Evolutionary conservation across 768 basidiomycete species (phyloP).

Genomic region (Antrodiella citrinella): DNA sequence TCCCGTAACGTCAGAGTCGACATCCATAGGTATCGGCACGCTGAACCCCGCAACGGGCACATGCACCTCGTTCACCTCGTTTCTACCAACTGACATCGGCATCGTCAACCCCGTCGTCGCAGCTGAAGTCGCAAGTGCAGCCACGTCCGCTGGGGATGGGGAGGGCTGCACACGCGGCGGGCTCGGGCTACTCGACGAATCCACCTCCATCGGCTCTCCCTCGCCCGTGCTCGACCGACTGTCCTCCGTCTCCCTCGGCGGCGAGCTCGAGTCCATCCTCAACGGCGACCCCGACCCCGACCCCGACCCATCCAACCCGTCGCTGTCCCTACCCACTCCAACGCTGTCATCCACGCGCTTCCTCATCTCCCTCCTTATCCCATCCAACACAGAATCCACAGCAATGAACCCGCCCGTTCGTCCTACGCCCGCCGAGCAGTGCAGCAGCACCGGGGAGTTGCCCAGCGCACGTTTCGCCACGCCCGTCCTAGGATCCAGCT

Average conservation of each 20-base stretch:
- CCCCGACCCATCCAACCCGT: conserved; percentile 5
- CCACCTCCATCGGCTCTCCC: not conserved
- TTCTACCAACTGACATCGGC: conserved; percentile 5
- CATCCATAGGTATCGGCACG: conserved; percentile 20
- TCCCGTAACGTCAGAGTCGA: conserved; percentile 11
- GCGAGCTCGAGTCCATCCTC: conserved; percentile 12
- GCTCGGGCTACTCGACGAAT: not conserved
- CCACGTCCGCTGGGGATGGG: too few relatives aligned
- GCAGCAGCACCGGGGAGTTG: conserved; percentile 62
- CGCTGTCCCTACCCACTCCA: not conserved
- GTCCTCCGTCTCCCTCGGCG: conserved; percentile 1
- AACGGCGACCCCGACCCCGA: conserved; percentile 10
- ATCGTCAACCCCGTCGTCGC: not conserved
- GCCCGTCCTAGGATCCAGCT: conserved; percentile 47
- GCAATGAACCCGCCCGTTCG: conserved; percentile 92
- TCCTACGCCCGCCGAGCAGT: conserved; percentile 94
- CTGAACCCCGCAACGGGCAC: conserved; percentile 17
- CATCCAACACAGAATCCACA: conserved; percentile 79
- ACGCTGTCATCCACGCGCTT: conserved; percentile 23
- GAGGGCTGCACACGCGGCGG: not conserved
- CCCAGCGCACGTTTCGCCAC: conserved; percentile 45
- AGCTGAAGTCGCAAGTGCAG: too few relatives aligned
- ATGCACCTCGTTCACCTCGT: conserved; percentile 15
- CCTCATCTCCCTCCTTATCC: conserved; percentile 51
- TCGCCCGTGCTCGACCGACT: too few relatives aligned